Evolutionary conservation across 805 yeast genomes (phyloP), one percentile per base, ranked within the genome.

Genomic region (Cephaloascus fragrans): DNA sequence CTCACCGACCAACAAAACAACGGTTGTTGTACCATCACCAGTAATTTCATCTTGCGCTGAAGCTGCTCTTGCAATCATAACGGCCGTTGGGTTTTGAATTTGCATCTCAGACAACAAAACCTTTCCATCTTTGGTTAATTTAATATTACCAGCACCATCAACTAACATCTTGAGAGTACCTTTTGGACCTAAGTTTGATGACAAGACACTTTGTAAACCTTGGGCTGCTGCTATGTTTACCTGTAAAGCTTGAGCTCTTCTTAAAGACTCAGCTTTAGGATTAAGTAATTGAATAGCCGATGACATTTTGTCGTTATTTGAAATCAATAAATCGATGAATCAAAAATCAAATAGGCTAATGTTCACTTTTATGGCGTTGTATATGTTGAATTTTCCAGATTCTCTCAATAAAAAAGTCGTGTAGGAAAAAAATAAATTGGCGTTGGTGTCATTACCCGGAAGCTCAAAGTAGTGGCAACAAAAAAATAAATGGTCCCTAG

Each of bases 21-120:
- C 98, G 2, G 96, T 83, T 4, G 97, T 90, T 40, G 98, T 93
- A 47, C 98, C 98, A 62, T 93, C 98, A 37, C 98, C 98, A n/a
- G 97, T 85, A 56, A 93, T 87, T 61, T 93, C 98, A 60, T 93
- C 98, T 63, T 93, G 98, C 0, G 98, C 97, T 35, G 96, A 79
- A 37, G 98, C 98, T 12, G 97, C 98, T 47, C 97, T 75, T 3
- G 98, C 95, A 47, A 66, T 65, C 71, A 65, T 65, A 34, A 67
- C 70, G 1, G 72, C 72, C 4, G 72, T 67, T 9, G 73, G 72
- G 42, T 67, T 71, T 47, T 67, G 72, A 14, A 39, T 39, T 64
- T 93, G 98, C 98, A 93, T 93, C 57, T 93, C 98, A 32, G 84
- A 76, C 43, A 93, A 69, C 41, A 93, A 67, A 5, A 93, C 97